Conservation (phyloP, 2,329 filamentous ascomycete species). For the Epichloe sibirici region DNA sequence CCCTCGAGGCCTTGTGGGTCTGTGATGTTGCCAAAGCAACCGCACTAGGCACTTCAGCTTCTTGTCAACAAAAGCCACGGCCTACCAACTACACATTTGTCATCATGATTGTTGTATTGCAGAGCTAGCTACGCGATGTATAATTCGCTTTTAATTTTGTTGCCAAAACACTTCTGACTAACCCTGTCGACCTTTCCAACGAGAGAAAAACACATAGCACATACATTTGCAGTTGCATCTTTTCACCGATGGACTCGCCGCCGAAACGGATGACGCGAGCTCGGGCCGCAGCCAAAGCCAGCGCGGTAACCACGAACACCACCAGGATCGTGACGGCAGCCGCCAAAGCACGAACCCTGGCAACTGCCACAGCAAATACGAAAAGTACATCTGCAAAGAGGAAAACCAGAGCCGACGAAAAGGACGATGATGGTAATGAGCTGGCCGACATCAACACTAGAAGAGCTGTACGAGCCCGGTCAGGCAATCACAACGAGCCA, state of each 20-base stretch:
- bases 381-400: conserved; percentile 27
- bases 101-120: conserved; percentile 7
- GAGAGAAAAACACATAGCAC: background rate
- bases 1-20: background rate
- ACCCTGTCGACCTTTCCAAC: background rate
- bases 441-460: conserved; percentile 18
- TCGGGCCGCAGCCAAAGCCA: conserved; percentile 30
- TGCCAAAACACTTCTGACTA: conserved; percentile 6
- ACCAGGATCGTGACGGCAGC: conserved; percentile 37
- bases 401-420: conserved; percentile 43
- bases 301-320: conserved; percentile 25
- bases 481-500: conserved; percentile 27
- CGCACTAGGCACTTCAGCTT: background rate
- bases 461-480: conserved; percentile 29
- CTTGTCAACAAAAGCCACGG: background rate
- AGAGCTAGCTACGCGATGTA: conserved; percentile 16
- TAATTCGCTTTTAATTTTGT: conserved; percentile 4
- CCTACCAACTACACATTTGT: background rate
- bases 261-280: conserved; percentile 48
- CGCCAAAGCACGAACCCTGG: conserved; percentile 32
- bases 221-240: background rate
- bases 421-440: conserved; percentile 31
- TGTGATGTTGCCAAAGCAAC: background rate
- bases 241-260: conserved; percentile 37
- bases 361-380: conserved; percentile 19